Conservation (phyloP, 1,284 basidiomycete genomes). For the Xerocomus nothofagi region DNA sequence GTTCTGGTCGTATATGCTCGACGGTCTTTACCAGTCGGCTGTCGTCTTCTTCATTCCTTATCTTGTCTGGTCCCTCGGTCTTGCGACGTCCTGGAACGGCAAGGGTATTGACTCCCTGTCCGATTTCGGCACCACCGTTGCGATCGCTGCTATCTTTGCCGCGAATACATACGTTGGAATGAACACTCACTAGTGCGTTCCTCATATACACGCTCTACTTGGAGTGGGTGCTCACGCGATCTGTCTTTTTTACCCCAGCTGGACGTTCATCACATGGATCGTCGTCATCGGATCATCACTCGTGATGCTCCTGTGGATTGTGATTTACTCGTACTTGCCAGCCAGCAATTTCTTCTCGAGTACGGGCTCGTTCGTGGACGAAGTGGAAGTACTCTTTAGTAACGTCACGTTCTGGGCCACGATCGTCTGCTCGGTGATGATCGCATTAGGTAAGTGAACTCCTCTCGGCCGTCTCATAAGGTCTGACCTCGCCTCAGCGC, state of each 20-base stretch:
- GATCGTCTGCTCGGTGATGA: slow-evolving; percentile 63
- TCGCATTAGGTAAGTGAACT: slow-evolving; percentile 66
- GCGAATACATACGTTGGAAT: slow-evolving; percentile 89
- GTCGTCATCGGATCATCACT: slow-evolving; percentile 79
- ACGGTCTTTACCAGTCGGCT: slow-evolving; percentile 90
- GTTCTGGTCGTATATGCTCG: slow-evolving; percentile 95
- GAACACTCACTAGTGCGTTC: slow-evolving; percentile 83
- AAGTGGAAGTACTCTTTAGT: slow-evolving; percentile 73
- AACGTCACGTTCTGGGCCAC: slow-evolving; percentile 83
- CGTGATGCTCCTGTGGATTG: slow-evolving; percentile 82
- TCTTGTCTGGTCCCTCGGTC: slow-evolving; percentile 68
- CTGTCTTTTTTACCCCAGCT: slow-evolving; percentile 45
- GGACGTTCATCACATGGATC: slow-evolving; percentile 86
- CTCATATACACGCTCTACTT: neutral
- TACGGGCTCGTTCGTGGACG: slow-evolving; percentile 70
- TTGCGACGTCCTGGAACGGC: slow-evolving; percentile 69
- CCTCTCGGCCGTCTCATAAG: too few species aligned
- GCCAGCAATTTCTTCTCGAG: slow-evolving; percentile 33
- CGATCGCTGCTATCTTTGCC: slow-evolving; percentile 81
- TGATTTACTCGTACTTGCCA: slow-evolving; percentile 77
- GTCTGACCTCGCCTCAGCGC: slow-evolving; percentile 48
- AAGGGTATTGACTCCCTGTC: slow-evolving; percentile 75
- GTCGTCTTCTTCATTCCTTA: slow-evolving; percentile 92
- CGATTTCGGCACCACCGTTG: slow-evolving; percentile 93
- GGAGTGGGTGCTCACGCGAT: slow-evolving; percentile 6